Evolutionary conservation across 108 stramenopile genomes (phyloP), one percentile per base, ranked within the genome.

Genomic region (Asterionellopsis glacialis): DNA sequence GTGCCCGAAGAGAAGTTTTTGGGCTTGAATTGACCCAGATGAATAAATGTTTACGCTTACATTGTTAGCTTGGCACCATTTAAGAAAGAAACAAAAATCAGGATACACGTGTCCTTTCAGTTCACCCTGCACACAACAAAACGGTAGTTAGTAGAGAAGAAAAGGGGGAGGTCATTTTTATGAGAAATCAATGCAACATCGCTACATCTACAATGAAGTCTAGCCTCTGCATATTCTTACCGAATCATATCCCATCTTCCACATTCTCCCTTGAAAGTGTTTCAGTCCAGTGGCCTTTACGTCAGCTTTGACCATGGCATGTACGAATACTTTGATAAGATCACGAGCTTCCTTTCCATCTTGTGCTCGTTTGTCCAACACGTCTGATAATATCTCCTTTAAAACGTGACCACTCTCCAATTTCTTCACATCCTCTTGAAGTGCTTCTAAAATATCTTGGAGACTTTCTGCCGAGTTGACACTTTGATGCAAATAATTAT

Each of bases 181-280:
- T n/a, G n/a, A n/a, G n/a, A n/a, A n/a, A n/a, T n/a, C n/a, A n/a
- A n/a, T n/a, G n/a, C n/a, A n/a, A n/a, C n/a, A n/a, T n/a, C n/a
- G n/a, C n/a, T n/a, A n/a, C n/a, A n/a, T n/a, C n/a, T n/a, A n/a
- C n/a, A n/a, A n/a, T n/a, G n/a, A n/a, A n/a, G n/a, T n/a, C n/a
- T n/a, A n/a, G n/a, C n/a, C n/a, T n/a, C n/a, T n/a, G n/a, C n/a
- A n/a, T n/a, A n/a, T 7, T 33, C 33, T 33, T 33, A 33, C 33
- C 33, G 68, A 63, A 40, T 67, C 73, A 61, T 85, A 87, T 5
- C 90, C 87, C 11, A 62, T 41, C 51, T 85, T 77, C 95, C 97
- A 98, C 69, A 98, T 95, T 57, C 83, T 70, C 6, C 95, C 95
- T 64, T 96, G 94, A 27, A 94, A 50, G 0, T 61, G 41, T 62